Evolutionary conservation across 805 yeast genomes (phyloP).

Genomic region (Saturnispora halmiae): DNA sequence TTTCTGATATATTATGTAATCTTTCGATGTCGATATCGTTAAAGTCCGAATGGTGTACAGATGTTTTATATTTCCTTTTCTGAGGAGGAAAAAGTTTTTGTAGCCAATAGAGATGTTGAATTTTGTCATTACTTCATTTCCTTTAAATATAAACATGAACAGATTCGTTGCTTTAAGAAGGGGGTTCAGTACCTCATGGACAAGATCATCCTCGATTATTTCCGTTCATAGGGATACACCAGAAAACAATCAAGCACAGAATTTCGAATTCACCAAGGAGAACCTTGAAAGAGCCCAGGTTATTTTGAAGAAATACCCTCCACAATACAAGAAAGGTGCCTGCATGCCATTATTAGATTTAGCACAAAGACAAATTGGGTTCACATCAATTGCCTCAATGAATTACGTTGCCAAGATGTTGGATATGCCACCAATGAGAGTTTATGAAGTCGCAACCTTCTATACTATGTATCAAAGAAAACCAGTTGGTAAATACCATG

Average conservation of each 20-base stretch:
- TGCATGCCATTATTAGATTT: conserved; percentile 80
- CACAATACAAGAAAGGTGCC: conserved; percentile 81
- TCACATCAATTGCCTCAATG: conserved; percentile 81
- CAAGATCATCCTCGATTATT: conserved; percentile 26
- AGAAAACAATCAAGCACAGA: conserved; percentile 54
- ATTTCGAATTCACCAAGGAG: conserved; percentile 64
- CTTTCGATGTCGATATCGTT: not conserved
- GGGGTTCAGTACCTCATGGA: not conserved
- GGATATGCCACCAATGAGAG: conserved; percentile 92
- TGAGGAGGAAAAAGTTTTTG: not conserved
- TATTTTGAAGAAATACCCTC: conserved; percentile 71
- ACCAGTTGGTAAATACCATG: conserved; percentile 77
- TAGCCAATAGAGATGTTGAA: not conserved
- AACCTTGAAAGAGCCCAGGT: conserved; percentile 61
- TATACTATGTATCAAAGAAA: conserved; percentile 84
- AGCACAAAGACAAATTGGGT: conserved; percentile 83
- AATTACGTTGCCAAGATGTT: conserved; percentile 77
- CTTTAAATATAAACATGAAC: not conserved
- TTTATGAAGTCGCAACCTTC: conserved; percentile 85
- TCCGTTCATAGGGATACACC: conserved; percentile 68
- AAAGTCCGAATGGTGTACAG: not conserved
- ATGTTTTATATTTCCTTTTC: too few species aligned
- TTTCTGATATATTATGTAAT: not conserved
- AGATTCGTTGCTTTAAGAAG: not conserved
- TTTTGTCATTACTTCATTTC: not conserved